Evolutionary conservation across 352 stramenopile species (phyloP).

Genomic region (Pythium aphanidermatum): DNA sequence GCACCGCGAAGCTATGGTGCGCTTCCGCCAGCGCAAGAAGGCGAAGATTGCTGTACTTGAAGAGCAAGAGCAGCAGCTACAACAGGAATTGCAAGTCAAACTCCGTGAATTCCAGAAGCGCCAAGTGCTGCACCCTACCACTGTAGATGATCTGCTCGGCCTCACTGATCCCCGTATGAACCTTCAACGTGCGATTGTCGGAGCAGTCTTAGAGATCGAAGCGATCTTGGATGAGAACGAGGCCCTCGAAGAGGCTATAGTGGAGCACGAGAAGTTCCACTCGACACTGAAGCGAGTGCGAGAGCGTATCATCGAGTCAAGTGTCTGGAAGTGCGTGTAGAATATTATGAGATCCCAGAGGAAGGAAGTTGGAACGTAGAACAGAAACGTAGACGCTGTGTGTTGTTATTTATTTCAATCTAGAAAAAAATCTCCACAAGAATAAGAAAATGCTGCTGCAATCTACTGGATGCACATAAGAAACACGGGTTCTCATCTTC

Average conservation of each 20-base stretch:
- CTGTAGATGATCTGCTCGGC: conserved; percentile 11
- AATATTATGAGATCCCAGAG: too few relatives aligned
- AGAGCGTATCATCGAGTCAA: conserved; percentile 9
- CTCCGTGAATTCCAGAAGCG: conserved; percentile 5
- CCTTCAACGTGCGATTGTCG: conserved; percentile 8
- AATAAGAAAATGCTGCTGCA: too few relatives aligned
- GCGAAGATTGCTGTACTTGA: conserved; percentile 21
- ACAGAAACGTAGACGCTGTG: too few relatives aligned
- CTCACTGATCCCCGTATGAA: conserved; percentile 3
- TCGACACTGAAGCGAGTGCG: conserved; percentile 16
- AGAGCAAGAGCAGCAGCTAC: conserved; percentile 15
- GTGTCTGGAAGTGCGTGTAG: conserved; percentile 22
- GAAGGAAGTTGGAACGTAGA: too few relatives aligned
- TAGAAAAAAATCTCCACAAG: too few relatives aligned
- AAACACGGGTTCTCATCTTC: too few relatives aligned
- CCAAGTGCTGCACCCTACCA: not conserved
- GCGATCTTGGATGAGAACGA: conserved; percentile 19
- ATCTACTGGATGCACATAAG: too few relatives aligned
- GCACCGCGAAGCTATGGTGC: conserved; percentile 24
- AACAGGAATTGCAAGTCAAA: conserved; percentile 11
- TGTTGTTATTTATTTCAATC: too few relatives aligned
- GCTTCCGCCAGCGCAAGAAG: conserved; percentile 24
- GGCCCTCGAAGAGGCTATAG: conserved; percentile 17
- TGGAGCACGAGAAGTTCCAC: conserved; percentile 22
- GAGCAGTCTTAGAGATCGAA: conserved; percentile 17